Base-by-base conservation (phyloP, 164 flowering plant species). In the Nymphaea thermarum region DNA sequence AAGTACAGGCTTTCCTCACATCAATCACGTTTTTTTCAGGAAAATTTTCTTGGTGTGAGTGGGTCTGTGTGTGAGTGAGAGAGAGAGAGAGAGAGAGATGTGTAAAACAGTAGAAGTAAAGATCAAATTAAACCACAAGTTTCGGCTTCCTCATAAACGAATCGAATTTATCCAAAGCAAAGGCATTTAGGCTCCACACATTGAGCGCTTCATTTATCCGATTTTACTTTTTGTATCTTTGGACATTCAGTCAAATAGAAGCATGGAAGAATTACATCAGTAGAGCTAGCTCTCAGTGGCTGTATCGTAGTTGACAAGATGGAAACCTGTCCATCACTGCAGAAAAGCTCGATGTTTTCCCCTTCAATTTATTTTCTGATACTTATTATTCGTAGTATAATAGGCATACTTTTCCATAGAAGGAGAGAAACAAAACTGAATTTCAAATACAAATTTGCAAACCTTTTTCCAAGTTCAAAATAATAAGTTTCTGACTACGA, bases 121-220 rank as follows among this genome's bases (percentile, higher is more conserved):
- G 36, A 25, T 25, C 36, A 25, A 25, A 45, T 0, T 45, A 45
- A 45, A 5, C 10, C 7, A 45, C 53, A 45, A 45, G 2, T 47
- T 47, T 6, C 12, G 12, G 7, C 11, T n/a, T 75, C 72, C 74
- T 82, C 44, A 70, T 84, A 61, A 78, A 80, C 6, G 84, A 60
- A 0, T 10, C 86, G 80, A 85, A 72, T 86, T 84, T 3, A 87
- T 85, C 91, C 87, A 86, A 70, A 77, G 81, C 87, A 86, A 70
- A 77, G 81, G 80, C 71, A 83, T 41, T 80, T 87, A n/a, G 97
- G 97, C 12, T 86, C 92, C 1, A 83, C 87, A 74, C 81, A 89
- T 5, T 89, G 83, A 81, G 86, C 63, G 5, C 15, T 53, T 55
- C 0, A 44, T 10, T 6, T 47, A 47, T 47, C 55, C 12, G 44